Base-by-base conservation (phyloP, 495 filamentous ascomycete genomes). In the Aspergillus conjunctus region DNA sequence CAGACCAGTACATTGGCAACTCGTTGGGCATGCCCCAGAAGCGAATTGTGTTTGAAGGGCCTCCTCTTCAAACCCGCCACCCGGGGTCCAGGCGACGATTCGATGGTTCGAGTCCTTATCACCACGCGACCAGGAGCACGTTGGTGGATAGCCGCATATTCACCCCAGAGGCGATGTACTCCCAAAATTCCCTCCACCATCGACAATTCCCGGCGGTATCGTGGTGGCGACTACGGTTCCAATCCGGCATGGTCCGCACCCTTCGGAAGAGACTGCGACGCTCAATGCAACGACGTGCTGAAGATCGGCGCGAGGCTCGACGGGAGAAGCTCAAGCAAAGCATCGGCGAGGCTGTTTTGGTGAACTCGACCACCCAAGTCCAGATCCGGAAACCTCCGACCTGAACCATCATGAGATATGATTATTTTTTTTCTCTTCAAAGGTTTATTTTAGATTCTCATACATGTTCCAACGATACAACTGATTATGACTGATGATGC, bases 271-370 rank as follows among this genome's bases (percentile, higher is more conserved):
- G 79, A 33, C 68, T 88, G 37, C 78, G 83, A 39, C 80, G 84
- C 58, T 65, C 83, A 54, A 87, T 85, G 62, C 85, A 88, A 68
- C 73, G 77, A 64, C 79, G 84, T 45, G 81, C 85, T 26, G 79
- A 83, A 58, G 69, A 69, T 26, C 79, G 73, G 61, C 74, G 73
- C 49, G 89, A 91, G 73, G 87, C 83, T 62, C 76, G 86, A 56
- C 82, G 86, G 49, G 80, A 87, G 55, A 80, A 76, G 62, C 77
- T 95, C 54, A 83, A 89, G 66, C 79, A 83, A 57, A 89, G 81
- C 63, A 96, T 95, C 67, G 80, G 82, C 4, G 67, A 66, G 26
- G 71, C 71, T 14, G 60, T 76, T 4, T 64, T 73, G 49, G 67
- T 76, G 55, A 68, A 66, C 21, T 78, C 74, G 10, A 74, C 74